Evolutionary conservation across 78 protist species (phyloP).

Genomic region (Dictyostelium firmibasis): DNA sequence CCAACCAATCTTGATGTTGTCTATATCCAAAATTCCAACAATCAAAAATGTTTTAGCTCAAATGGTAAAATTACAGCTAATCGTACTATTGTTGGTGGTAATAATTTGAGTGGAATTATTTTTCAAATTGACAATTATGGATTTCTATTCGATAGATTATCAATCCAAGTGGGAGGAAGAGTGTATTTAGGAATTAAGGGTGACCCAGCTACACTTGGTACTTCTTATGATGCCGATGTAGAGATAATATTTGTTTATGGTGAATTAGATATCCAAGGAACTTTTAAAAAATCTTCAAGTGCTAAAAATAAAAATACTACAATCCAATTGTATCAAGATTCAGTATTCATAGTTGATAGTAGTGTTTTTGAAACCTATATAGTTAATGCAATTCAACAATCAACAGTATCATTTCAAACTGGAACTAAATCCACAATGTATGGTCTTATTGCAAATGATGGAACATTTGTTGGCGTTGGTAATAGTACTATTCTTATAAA

Average conservation of each 20-base stretch:
- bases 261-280: not conserved
- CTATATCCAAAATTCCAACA: not conserved
- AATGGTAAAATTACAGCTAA: not conserved
- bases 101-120: not conserved
- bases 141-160: not conserved
- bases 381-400: not conserved
- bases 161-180: not conserved
- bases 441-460: not conserved
- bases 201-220: not conserved
- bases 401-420: not conserved
- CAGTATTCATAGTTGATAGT: not conserved
- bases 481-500: not conserved
- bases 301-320: not conserved
- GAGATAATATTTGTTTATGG: not conserved
- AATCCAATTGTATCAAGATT: not conserved
- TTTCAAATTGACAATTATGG: not conserved
- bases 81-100: not conserved
- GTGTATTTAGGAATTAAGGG: not conserved
- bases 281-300: not conserved
- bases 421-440: not conserved
- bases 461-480: not conserved
- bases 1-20: not conserved
- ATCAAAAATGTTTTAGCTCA: not conserved
- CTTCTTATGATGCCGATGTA: not conserved
- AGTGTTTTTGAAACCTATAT: not conserved